Conservation (phyloP, 305 asterid genomes). For the Coffea humblotiana region DNA sequence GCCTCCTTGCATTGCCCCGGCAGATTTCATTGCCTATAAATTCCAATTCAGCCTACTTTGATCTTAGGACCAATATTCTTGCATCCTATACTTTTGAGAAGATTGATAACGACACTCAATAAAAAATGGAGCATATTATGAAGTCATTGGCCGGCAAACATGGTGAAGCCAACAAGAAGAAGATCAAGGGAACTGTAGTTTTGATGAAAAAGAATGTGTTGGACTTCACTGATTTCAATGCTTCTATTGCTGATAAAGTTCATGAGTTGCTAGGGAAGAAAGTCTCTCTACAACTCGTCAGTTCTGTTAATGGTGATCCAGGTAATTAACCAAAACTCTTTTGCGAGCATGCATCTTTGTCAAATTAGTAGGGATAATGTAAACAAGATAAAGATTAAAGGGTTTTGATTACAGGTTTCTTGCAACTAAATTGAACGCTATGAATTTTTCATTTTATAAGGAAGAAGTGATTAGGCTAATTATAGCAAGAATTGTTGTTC, state of each 20-base stretch:
- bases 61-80: neutral
- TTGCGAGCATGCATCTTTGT: no score
- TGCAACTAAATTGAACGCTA: no score
- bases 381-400: constrained; percentile 25
- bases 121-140: neutral
- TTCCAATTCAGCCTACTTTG: neutral
- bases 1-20: no score
- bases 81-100: no score
- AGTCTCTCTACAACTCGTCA: constrained; percentile 59
- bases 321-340: no score
- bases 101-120: no score
- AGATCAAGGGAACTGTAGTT: constrained; percentile 35
- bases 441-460: no score
- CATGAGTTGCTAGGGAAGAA: constrained; percentile 57
- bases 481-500: no score
- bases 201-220: constrained; percentile 61
- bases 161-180: neutral
- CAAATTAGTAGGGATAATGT: no score
- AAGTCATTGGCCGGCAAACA: neutral
- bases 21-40: neutral
- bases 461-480: no score
- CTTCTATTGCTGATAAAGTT: constrained; percentile 38
- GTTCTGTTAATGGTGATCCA: constrained; percentile 28
- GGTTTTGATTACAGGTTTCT: neutral
- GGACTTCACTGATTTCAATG: constrained; percentile 45